A percentile compares a stretch with the other conserved stretches of the same genome.
Conservation (phyloP, 2,329 filamentous ascomycete species). For the Mycogone perniciosa region DNA sequence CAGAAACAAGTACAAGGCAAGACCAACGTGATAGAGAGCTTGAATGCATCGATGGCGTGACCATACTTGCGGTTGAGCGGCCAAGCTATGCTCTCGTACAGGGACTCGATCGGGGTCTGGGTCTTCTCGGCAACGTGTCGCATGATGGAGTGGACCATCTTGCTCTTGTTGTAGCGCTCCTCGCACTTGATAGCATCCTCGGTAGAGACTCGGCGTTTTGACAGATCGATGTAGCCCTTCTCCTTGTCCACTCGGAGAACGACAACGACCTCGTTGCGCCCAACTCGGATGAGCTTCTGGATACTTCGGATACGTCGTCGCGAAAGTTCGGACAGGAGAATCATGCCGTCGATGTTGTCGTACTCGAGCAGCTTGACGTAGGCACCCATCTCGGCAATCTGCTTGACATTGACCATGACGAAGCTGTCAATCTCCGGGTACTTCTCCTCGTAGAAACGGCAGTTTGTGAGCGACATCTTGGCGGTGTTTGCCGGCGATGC, state of each 20-base stretch:
- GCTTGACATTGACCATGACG: conserved; percentile 99
- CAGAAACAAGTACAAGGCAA: background rate
- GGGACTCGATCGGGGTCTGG: conserved; percentile 81
- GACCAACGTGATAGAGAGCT: conserved; percentile 90
- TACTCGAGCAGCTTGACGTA: conserved; percentile 99
- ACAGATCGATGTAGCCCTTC: conserved; percentile 98
- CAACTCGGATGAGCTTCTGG: conserved; percentile 97
- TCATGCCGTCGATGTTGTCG: conserved; percentile 99
- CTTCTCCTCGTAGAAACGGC: conserved; percentile 96
- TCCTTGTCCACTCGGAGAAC: conserved; percentile 99
- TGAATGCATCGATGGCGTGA: conserved; percentile 95
- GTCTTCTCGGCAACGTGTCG: conserved; percentile 98
- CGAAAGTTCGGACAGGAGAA: conserved; percentile 93
- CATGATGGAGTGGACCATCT: conserved; percentile 99
- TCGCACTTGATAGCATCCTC: conserved; percentile 99
- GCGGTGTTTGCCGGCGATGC: conserved; percentile 32
- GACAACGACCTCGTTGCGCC: conserved; percentile 96
- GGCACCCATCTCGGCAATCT: conserved; percentile 99
- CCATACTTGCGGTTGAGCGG: conserved; percentile 97
- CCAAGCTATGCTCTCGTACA: conserved; percentile 95
- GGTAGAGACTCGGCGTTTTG: conserved; percentile 93
- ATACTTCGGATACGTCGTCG: conserved; percentile 97
- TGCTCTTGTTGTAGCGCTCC: conserved; percentile 99
- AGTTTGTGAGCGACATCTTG: conserved; percentile 92
- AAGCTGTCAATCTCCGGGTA: conserved; percentile 95